Evolutionary conservation across 768 basidiomycete genomes (phyloP).

Genomic region (Mrakia frigida): DNA sequence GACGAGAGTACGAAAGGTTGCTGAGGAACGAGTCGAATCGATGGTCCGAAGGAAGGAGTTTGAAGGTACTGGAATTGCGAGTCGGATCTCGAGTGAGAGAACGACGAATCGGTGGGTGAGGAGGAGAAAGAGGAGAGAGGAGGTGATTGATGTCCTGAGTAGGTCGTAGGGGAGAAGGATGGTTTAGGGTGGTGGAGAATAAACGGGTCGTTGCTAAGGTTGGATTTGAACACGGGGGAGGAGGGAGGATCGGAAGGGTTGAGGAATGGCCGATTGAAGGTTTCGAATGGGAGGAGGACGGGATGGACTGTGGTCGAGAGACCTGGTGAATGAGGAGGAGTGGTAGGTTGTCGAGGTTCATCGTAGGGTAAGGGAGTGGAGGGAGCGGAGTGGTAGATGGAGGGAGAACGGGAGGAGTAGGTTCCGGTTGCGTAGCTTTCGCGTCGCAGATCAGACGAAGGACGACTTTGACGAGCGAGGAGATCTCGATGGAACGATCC

Average conservation of each 20-base stretch:
- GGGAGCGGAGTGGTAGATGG: conserved; percentile 3
- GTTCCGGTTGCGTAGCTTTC: conserved; percentile 1
- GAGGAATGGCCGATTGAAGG: background rate
- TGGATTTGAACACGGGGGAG: background rate
- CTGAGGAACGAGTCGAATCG: background rate
- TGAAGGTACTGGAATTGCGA: too few relatives aligned
- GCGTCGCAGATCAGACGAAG: background rate
- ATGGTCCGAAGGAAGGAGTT: too few relatives aligned
- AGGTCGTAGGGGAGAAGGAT: background rate
- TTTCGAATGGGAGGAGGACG: conserved; percentile 6
- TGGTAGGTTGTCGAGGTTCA: background rate
- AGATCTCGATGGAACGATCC: background rate
- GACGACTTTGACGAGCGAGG: background rate
- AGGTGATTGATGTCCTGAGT: background rate
- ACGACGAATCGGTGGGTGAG: background rate
- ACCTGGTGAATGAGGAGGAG: background rate
- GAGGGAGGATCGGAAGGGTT: background rate
- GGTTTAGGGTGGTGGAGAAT: background rate
- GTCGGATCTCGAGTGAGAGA: background rate
- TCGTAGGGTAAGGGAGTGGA: background rate
- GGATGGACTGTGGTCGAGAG: background rate
- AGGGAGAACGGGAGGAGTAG: background rate
- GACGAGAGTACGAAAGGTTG: background rate
- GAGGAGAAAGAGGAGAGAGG: background rate
- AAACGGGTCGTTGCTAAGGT: background rate